Evolutionary conservation across 495 filamentous ascomycete genomes (phyloP).

Genomic region (Penicillium cosmopolitanum): DNA sequence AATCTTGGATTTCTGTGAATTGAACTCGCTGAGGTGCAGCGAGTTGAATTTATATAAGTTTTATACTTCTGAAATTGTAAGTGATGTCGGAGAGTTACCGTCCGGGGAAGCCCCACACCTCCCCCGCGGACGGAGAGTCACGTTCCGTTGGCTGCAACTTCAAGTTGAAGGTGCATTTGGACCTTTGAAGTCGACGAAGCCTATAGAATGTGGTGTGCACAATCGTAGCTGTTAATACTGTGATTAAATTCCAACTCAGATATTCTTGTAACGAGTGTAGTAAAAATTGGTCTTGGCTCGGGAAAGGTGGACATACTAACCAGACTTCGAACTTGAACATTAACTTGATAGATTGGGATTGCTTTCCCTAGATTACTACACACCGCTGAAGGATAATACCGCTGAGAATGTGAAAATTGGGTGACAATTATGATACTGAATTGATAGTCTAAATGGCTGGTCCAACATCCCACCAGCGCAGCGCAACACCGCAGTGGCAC

Average conservation of each 20-base stretch:
- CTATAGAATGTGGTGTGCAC: too few relatives aligned
- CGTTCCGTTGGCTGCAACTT: slow-evolving; percentile 7
- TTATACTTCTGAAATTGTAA: slow-evolving; percentile 1
- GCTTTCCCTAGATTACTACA: not conserved
- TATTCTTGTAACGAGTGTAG: too few relatives aligned
- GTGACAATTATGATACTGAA: slow-evolving; percentile 25
- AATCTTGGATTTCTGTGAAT: not conserved
- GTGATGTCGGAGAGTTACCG: slow-evolving; percentile 11
- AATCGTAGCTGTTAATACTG: too few relatives aligned
- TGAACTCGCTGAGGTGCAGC: not conserved
- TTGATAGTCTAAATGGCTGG: slow-evolving; percentile 24
- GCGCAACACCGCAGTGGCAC: not conserved
- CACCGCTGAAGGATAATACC: not conserved
- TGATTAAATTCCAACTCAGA: too few relatives aligned
- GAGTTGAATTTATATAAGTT: not conserved
- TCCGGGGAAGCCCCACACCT: slow-evolving; percentile 12
- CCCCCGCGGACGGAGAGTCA: slow-evolving; percentile 17
- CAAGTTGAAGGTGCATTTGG: not conserved
- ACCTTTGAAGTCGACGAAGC: not conserved
- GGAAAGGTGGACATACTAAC: too few relatives aligned
- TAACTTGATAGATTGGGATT: not conserved
- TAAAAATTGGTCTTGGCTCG: too few relatives aligned
- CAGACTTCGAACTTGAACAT: too few relatives aligned
- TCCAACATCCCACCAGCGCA: slow-evolving; percentile 11
- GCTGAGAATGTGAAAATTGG: not conserved